Conservation (phyloP, 768 basidiomycete genomes). For the Amyloporia xantha region DNA sequence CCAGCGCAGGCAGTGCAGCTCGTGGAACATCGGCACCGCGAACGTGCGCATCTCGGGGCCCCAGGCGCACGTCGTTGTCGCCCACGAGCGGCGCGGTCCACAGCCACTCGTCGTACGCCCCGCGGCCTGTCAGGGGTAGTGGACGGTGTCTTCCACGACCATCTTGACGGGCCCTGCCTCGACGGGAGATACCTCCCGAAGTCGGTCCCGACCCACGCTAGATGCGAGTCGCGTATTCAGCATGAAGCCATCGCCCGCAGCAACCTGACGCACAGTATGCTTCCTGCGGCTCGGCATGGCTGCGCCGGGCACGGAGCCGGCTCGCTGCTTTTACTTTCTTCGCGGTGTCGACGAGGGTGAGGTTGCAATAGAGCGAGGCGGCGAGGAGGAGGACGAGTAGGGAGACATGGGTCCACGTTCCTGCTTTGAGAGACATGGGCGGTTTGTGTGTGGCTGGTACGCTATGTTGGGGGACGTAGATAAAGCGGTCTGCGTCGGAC, state of each 20-base stretch:
- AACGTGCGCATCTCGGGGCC: slow-evolving; percentile 27
- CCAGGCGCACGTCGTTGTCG: slow-evolving; percentile 24
- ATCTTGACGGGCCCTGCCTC: slow-evolving; percentile 14
- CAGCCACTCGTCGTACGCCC: slow-evolving; percentile 24
- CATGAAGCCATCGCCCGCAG: neutral
- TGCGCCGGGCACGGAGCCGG: neutral
- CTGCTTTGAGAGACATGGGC: neutral
- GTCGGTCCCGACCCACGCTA: slow-evolving; percentile 27
- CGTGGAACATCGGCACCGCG: slow-evolving; percentile 29
- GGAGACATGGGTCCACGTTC: neutral
- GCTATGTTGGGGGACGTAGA: neutral
- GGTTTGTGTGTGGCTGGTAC: neutral
- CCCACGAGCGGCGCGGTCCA: slow-evolving; percentile 21
- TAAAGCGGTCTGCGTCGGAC: neutral
- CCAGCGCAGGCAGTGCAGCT: slow-evolving; percentile 28
- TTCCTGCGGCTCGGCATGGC: neutral
- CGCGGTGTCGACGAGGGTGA: slow-evolving; percentile 5
- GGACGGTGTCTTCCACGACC: slow-evolving; percentile 25
- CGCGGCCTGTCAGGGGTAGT: slow-evolving; percentile 20
- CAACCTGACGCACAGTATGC: neutral
- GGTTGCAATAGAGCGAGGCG: slow-evolving; percentile 7
- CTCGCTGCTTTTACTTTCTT: neutral
- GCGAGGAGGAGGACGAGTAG: slow-evolving; percentile 2
- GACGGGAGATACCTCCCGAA: slow-evolving; percentile 20
- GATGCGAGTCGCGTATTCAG: neutral